Percentiles rank a stretch among this genome's conserved stretches.
Evolutionary conservation across 352 stramenopile species (phyloP).

Genomic region (Pythium oligandrum): DNA sequence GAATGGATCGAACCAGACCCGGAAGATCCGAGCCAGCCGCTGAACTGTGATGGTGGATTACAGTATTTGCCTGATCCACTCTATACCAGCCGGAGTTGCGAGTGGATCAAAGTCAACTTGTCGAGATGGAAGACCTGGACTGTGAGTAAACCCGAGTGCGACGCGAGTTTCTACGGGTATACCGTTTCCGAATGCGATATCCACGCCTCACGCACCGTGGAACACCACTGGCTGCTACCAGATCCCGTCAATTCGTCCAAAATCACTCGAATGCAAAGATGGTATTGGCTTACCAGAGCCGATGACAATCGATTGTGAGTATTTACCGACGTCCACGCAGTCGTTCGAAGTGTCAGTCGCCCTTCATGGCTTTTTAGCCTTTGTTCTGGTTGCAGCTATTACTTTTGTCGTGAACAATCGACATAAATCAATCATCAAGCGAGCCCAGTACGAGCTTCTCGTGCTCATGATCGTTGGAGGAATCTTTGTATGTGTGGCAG

Average conservation of each 20-base stretch:
- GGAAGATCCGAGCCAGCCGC: too few relatives aligned
- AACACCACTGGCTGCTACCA: slow-evolving; percentile 34
- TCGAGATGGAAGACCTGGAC: slow-evolving; percentile 32
- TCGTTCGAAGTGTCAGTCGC: slow-evolving; percentile 5
- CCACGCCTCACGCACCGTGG: slow-evolving; percentile 19
- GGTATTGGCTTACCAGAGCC: neutral
- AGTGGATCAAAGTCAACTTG: slow-evolving; percentile 26
- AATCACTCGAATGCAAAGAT: slow-evolving; percentile 26
- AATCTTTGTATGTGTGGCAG: slow-evolving; percentile 21
- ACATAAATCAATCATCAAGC: slow-evolving; percentile 20
- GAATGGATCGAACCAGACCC: too few relatives aligned
- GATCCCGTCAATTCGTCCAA: slow-evolving; percentile 5
- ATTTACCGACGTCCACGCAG: neutral
- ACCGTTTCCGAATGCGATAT: slow-evolving; percentile 27
- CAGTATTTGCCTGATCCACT: slow-evolving; percentile 16
- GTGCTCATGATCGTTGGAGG: slow-evolving; percentile 17
- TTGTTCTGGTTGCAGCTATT: slow-evolving; percentile 4
- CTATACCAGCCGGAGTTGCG: slow-evolving; percentile 36
- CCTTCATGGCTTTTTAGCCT: slow-evolving; percentile 5
- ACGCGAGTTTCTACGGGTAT: slow-evolving; percentile 41
- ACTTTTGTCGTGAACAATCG: slow-evolving; percentile 12
- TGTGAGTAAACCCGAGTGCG: slow-evolving; percentile 24
- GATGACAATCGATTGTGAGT: slow-evolving; percentile 11
- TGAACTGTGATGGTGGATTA: too few relatives aligned
- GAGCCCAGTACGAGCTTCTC: slow-evolving; percentile 19